Percentiles rank a stretch among this genome's conserved stretches.
phyloP scores from a whole-genome alignment of 306 rosid genomes.

The Dalbergia cultrata region DNA sequence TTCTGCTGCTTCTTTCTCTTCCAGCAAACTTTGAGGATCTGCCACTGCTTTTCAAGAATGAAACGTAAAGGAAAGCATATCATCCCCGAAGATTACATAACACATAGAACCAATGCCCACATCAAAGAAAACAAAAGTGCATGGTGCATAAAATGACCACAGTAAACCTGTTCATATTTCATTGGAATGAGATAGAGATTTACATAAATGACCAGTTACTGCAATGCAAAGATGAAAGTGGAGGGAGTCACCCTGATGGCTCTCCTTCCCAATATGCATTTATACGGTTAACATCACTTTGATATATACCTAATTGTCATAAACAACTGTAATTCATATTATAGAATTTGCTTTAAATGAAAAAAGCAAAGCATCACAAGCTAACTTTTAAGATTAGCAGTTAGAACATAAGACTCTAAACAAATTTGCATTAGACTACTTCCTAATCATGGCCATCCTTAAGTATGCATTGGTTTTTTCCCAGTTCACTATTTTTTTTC shows the following conservation, averaged over 20 bases:
- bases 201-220: background rate
- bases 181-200: background rate
- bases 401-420: background rate
- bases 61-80: constrained; percentile 33
- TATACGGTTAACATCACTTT: constrained; percentile 3
- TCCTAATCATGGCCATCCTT: background rate
- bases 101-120: constrained; percentile 20
- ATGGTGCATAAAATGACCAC: constrained; percentile 11
- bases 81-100: constrained; percentile 1
- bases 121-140: constrained; percentile 7
- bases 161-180: background rate
- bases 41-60: constrained; percentile 71
- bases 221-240: background rate
- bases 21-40: constrained; percentile 91
- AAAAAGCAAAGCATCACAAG: background rate
- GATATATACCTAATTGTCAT: constrained; percentile 8
- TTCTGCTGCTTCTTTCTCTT: constrained; percentile 80
- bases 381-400: background rate
- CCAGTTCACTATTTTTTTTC: background rate
- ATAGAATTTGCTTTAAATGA: background rate
- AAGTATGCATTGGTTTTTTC: background rate
- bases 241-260: background rate
- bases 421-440: background rate
- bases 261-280: background rate
- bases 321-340: background rate